phyloP scores from a whole-genome alignment of 495 filamentous ascomycete genomes.

The Paragyromitra xinjiangensis region DNA sequence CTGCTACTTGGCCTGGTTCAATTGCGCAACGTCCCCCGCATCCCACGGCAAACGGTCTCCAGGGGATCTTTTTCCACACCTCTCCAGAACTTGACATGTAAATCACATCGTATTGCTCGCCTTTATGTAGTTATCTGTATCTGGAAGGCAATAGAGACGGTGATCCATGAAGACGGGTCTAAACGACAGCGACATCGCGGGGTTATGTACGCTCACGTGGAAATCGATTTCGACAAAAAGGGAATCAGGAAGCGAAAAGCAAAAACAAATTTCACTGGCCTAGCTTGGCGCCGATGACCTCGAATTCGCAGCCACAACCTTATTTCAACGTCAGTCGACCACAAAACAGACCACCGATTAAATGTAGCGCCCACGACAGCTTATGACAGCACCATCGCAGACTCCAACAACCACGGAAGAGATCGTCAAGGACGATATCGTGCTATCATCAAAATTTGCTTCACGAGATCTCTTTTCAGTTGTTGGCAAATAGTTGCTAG shows the following conservation, averaged over 20 bases:
- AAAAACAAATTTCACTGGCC: constrained; percentile 40
- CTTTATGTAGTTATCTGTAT: constrained; percentile 22
- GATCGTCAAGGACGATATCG: no score
- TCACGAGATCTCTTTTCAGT: background rate
- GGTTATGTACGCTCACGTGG: constrained; percentile 26
- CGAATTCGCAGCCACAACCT: constrained; percentile 46
- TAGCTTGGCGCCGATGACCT: constrained; percentile 36
- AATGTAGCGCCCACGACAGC: background rate
- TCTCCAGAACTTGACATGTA: background rate
- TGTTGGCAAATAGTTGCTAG: background rate
- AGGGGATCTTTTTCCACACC: constrained; percentile 4
- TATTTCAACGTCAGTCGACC: constrained; percentile 44
- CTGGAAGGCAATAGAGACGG: constrained; percentile 23
- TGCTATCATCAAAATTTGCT: background rate
- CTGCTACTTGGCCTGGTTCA: constrained; percentile 1
- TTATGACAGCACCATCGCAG: background rate
- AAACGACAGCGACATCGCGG: constrained; percentile 11
- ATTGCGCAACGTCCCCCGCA: constrained; percentile 14
- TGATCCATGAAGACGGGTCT: constrained; percentile 14
- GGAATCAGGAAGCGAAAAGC: constrained; percentile 42
- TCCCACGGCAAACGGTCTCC: background rate
- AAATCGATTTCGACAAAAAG: constrained; percentile 34
- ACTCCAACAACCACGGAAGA: background rate
- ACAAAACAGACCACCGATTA: constrained; percentile 3
- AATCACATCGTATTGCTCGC: constrained; percentile 11